Evolutionary conservation across 208 protist genomes (phyloP).

Genomic region (Tritrichomonas musculus): DNA sequence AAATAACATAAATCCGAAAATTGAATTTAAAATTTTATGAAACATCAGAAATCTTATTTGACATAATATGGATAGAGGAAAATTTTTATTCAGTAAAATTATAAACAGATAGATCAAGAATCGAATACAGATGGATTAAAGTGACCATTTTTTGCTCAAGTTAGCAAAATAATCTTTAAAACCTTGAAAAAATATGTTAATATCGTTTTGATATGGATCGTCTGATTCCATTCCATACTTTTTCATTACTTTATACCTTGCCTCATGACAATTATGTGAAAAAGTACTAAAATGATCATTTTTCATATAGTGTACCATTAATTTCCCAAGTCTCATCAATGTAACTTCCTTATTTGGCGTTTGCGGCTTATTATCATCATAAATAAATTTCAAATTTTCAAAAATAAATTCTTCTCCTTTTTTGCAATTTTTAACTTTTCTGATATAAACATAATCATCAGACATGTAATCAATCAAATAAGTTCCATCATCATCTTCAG

Average conservation of each 20-base stretch:
- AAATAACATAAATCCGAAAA: too few relatives aligned
- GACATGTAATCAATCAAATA: not conserved
- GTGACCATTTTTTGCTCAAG: too few relatives aligned
- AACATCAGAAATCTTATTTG: too few relatives aligned
- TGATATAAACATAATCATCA: not conserved
- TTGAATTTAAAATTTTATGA: too few relatives aligned
- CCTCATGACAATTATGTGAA: not conserved
- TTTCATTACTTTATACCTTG: not conserved
- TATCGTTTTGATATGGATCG: not conserved
- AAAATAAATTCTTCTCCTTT: not conserved
- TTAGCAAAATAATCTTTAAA: not conserved
- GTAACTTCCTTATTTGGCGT: not conserved
- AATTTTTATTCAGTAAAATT: too few relatives aligned
- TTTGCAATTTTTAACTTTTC: not conserved
- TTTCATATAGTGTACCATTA: not conserved
- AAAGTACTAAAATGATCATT: not conserved
- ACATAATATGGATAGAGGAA: too few relatives aligned
- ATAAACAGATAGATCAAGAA: too few relatives aligned
- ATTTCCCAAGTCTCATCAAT: not conserved
- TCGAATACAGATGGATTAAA: too few relatives aligned
- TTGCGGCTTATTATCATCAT: not conserved
- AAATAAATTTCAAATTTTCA: not conserved
- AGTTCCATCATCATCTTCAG: not conserved
- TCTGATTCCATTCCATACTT: not conserved
- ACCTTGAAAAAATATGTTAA: not conserved